Percentiles rank a stretch among this genome's conserved stretches.
These are phyloP conservation scores for Talaromyces sp. DNA, from an alignment of 2,329 filamentous ascomycete genomes.

Conservation along the genomic window DNA sequence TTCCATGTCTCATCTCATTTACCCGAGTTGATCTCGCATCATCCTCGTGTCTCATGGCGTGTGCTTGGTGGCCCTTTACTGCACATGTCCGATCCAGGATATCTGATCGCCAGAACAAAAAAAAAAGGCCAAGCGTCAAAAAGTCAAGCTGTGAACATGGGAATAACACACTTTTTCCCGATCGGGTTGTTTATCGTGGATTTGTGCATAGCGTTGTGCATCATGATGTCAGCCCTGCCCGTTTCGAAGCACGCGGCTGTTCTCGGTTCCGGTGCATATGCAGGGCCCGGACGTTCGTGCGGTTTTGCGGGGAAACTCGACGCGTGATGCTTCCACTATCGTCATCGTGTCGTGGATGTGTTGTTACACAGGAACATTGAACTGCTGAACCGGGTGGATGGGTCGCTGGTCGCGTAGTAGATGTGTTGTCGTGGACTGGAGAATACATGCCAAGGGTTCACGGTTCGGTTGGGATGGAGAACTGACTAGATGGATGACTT, in stretches of 20 bases:
- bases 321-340: background rate
- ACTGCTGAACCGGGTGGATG: too few relatives aligned
- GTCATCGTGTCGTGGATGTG: background rate
- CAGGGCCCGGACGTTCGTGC: background rate
- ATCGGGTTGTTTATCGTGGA: background rate
- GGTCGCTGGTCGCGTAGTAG: too few relatives aligned
- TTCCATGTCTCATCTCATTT: background rate
- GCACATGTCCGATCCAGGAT: too few relatives aligned
- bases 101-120: background rate
- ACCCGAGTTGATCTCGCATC: background rate
- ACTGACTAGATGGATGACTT: too few relatives aligned
- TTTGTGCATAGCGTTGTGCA: background rate
- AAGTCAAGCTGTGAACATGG: background rate
- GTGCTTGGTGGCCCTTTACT: background rate
- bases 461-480: too few relatives aligned
- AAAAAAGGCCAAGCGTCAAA: too few relatives aligned
- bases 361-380: too few relatives aligned
- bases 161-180: background rate
- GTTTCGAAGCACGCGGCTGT: background rate
- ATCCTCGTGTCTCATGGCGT: background rate
- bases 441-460: too few relatives aligned
- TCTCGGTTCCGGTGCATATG: slow-evolving; percentile 1
- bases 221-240: slow-evolving; percentile 2
- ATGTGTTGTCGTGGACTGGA: too few relatives aligned
- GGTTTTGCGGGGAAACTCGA: background rate